phyloP scores from a whole-genome alignment of 2,329 filamentous ascomycete genomes.

The Bipolaris bicolor region DNA sequence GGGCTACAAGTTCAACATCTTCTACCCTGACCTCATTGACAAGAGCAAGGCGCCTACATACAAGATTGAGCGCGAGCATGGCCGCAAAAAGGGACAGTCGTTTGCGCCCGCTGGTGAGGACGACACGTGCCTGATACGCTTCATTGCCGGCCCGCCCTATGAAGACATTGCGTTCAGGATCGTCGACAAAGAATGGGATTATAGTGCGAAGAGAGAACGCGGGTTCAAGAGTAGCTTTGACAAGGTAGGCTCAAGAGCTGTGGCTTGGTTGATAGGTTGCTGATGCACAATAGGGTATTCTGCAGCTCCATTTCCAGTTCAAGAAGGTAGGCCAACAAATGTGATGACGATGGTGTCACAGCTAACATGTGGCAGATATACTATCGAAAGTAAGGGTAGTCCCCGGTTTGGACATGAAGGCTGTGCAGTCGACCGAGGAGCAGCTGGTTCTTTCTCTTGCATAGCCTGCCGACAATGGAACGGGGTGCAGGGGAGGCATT shows the following conservation, averaged over 20 bases:
- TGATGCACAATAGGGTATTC: slow-evolving; percentile 71
- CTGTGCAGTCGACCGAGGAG: slow-evolving; percentile 2
- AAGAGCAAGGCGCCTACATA: slow-evolving; percentile 94
- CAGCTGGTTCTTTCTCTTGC: background rate
- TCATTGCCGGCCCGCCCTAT: slow-evolving; percentile 93
- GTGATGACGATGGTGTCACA: background rate
- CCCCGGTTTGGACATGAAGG: background rate
- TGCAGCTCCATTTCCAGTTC: slow-evolving; percentile 97
- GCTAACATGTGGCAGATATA: slow-evolving; percentile 51
- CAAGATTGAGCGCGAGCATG: slow-evolving; percentile 92
- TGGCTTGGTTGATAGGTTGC: slow-evolving; percentile 13
- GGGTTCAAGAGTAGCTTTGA: slow-evolving; percentile 98
- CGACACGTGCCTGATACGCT: slow-evolving; percentile 94
- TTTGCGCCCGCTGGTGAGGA: slow-evolving; percentile 93
- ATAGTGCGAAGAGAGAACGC: slow-evolving; percentile 90
- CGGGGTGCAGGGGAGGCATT: slow-evolving; percentile 4
- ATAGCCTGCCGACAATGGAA: background rate
- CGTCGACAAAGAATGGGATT: slow-evolving; percentile 99
- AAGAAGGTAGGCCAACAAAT: slow-evolving; percentile 75
- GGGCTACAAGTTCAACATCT: slow-evolving; percentile 99
- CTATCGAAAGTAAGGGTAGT: slow-evolving; percentile 52
- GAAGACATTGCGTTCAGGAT: slow-evolving; percentile 97
- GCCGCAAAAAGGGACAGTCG: slow-evolving; percentile 85
- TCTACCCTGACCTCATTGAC: slow-evolving; percentile 96
- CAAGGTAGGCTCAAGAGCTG: slow-evolving; percentile 69